Conservation (phyloP, 352 stramenopile genomes). For the Phytopythium montanum region DNA sequence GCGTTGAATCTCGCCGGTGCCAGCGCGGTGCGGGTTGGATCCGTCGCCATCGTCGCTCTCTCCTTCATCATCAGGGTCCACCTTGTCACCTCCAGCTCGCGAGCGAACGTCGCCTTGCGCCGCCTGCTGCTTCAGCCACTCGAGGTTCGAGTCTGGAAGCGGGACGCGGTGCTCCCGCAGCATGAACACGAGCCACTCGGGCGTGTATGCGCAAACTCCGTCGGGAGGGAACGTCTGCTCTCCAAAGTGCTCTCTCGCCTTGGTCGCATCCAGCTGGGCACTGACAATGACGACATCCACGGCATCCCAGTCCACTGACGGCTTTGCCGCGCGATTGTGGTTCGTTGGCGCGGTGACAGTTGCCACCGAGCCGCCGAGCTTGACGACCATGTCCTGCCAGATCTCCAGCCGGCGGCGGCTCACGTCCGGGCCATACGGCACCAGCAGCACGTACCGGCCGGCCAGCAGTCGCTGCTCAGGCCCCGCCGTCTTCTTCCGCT, state of each 20-base stretch:
- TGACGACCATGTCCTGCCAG: slow-evolving; percentile 50
- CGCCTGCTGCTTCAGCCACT: slow-evolving; percentile 37
- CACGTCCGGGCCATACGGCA: slow-evolving; percentile 59
- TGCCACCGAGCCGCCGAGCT: slow-evolving; percentile 44
- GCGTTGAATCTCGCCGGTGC: slow-evolving; percentile 37
- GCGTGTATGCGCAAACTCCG: slow-evolving; percentile 38
- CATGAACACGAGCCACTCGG: slow-evolving; percentile 65
- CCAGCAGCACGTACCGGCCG: slow-evolving; percentile 40
- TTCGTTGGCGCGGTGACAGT: not conserved
- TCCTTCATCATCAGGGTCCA: slow-evolving; percentile 11
- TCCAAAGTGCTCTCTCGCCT: slow-evolving; percentile 25
- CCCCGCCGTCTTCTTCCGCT: slow-evolving; percentile 19
- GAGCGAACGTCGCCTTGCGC: slow-evolving; percentile 17
- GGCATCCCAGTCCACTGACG: slow-evolving; percentile 30
- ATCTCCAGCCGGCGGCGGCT: slow-evolving; percentile 62
- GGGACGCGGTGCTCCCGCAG: slow-evolving; percentile 40
- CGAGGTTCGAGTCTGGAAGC: slow-evolving; percentile 15
- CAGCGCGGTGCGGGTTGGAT: slow-evolving; percentile 36
- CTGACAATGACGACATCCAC: slow-evolving; percentile 52
- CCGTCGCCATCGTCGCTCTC: slow-evolving; percentile 43
- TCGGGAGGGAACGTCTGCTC: slow-evolving; percentile 27
- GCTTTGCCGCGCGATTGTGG: not conserved
- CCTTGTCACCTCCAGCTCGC: slow-evolving; percentile 6
- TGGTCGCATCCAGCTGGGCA: slow-evolving; percentile 32
- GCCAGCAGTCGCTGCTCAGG: slow-evolving; percentile 8